Evolutionary conservation across 2,329 filamentous ascomycete species (phyloP).

Genomic region (Ceratocystis harringtonii): DNA sequence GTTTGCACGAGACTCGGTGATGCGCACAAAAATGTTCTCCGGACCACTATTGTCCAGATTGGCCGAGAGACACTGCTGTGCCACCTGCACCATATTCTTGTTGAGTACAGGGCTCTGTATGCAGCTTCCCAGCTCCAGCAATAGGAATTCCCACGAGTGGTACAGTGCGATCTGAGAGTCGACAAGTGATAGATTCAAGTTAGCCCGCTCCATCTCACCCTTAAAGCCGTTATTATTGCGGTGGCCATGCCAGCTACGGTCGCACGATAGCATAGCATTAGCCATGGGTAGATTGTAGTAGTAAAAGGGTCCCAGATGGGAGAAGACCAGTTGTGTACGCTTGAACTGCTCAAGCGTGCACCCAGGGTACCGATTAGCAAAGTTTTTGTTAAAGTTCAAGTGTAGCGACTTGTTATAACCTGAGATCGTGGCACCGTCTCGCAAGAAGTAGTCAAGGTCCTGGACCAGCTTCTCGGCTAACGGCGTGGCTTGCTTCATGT

Average conservation of each 20-base stretch:
- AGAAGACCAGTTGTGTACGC: constrained; percentile 50
- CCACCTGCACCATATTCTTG: constrained; percentile 57
- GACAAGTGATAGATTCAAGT: constrained; percentile 79
- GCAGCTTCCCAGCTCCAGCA: constrained; percentile 63
- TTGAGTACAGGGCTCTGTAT: constrained; percentile 41
- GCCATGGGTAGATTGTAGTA: constrained; percentile 73
- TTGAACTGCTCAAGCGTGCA: constrained; percentile 68
- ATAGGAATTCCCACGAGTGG: constrained; percentile 76
- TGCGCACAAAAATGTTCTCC: constrained; percentile 64
- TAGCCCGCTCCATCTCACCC: constrained; percentile 71
- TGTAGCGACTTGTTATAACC: constrained; percentile 82
- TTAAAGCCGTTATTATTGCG: constrained; percentile 56
- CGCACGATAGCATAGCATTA: constrained; percentile 58
- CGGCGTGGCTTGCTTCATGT: constrained; percentile 49
- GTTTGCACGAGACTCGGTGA: constrained; percentile 62
- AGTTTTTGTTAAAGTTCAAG: constrained; percentile 69
- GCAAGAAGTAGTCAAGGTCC: constrained; percentile 64
- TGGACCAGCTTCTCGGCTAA: constrained; percentile 58
- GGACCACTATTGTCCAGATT: constrained; percentile 60
- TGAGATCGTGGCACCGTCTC: constrained; percentile 62
- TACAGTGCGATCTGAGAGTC: constrained; percentile 82
- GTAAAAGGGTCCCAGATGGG: constrained; percentile 57
- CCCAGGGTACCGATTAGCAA: constrained; percentile 60
- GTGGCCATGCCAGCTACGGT: constrained; percentile 60
- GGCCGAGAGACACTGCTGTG: constrained; percentile 60